Percentiles rank a stretch among this genome's conserved stretches.
Evolutionary conservation across 108 stramenopile species (phyloP).

Genomic region (Nitzschia inconspicua): DNA sequence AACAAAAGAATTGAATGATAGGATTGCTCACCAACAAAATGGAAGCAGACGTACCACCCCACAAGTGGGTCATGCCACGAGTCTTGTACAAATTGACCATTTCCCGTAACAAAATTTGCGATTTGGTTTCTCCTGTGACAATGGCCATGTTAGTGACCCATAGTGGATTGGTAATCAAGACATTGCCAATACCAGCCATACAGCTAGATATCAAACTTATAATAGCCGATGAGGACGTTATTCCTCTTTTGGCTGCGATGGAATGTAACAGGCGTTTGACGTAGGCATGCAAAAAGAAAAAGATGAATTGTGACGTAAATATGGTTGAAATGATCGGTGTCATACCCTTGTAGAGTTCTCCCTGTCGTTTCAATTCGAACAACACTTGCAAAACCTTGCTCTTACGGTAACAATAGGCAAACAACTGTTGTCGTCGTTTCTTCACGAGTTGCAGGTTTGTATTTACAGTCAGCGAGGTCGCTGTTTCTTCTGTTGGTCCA

Average conservation of each 20-base stretch:
- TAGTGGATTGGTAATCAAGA: conserved; percentile 76
- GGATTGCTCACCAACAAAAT: conserved; percentile 93
- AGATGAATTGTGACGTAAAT: conserved; percentile 56
- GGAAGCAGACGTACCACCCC: conserved; percentile 76
- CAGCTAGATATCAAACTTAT: conserved; percentile 54
- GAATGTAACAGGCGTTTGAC: conserved; percentile 37
- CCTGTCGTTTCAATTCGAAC: conserved; percentile 35
- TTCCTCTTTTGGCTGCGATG: neutral
- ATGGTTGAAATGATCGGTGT: conserved; percentile 60
- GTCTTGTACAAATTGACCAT: conserved; percentile 31
- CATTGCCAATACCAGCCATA: conserved; percentile 72
- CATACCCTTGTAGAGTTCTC: conserved; percentile 66
- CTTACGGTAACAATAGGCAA: too few relatives aligned
- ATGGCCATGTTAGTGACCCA: conserved; percentile 83
- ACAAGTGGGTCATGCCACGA: conserved; percentile 49
- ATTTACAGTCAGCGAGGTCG: too few relatives aligned
- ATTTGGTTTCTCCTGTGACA: conserved; percentile 40
- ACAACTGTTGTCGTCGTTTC: too few relatives aligned
- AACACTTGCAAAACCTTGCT: conserved; percentile 45
- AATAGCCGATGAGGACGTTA: conserved; percentile 20
- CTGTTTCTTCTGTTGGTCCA: too few relatives aligned
- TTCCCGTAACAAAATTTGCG: conserved; percentile 35
- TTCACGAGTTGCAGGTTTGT: too few relatives aligned
- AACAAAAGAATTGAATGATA: conserved; percentile 88
- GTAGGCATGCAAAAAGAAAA: conserved; percentile 63